These are phyloP conservation scores for Vitis hybrid DNA, from an alignment of 177 flowering plant species.

Conservation along the genomic window DNA sequence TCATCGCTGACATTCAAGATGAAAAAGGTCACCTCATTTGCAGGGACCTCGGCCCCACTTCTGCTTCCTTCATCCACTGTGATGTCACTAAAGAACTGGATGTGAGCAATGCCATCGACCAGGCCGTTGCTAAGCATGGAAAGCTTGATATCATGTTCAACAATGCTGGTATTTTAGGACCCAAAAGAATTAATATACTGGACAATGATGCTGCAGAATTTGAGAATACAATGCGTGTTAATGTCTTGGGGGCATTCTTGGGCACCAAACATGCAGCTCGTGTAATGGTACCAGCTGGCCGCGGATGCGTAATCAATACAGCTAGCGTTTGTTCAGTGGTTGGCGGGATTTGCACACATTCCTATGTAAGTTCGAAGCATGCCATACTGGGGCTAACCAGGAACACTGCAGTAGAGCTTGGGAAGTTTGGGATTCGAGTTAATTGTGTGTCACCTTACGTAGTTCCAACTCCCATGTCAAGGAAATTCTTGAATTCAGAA, in stretches of 20 bases:
- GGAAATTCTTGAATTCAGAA: not conserved
- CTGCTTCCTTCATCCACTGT: constrained; percentile 34
- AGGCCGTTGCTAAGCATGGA: constrained; percentile 28
- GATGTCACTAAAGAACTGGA: constrained; percentile 39
- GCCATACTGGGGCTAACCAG: constrained; percentile 32
- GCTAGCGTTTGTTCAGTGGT: constrained; percentile 18
- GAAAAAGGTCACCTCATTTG: constrained; percentile 27
- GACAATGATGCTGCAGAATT: constrained; percentile 16
- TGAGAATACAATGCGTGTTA: constrained; percentile 20
- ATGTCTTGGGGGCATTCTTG: constrained; percentile 28
- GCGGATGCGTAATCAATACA: constrained; percentile 32
- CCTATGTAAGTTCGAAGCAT: constrained; percentile 33
- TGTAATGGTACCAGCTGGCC: constrained; percentile 32
- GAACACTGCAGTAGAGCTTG: constrained; percentile 39
- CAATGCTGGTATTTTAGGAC: constrained; percentile 36
- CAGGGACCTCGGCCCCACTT: constrained; percentile 11
- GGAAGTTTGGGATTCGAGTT: constrained; percentile 34
- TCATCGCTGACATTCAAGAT: constrained; percentile 42
- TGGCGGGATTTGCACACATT: constrained; percentile 18
- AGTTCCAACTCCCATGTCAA: constrained; percentile 21
- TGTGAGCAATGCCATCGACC: constrained; percentile 24
- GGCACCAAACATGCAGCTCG: constrained; percentile 42
- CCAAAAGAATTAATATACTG: not conserved
- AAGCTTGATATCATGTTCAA: constrained; percentile 51
- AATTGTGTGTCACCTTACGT: constrained; percentile 38